Evolutionary conservation across 1,139 yeast species (phyloP).

Genomic region (Debaryomyces robertsiae): DNA sequence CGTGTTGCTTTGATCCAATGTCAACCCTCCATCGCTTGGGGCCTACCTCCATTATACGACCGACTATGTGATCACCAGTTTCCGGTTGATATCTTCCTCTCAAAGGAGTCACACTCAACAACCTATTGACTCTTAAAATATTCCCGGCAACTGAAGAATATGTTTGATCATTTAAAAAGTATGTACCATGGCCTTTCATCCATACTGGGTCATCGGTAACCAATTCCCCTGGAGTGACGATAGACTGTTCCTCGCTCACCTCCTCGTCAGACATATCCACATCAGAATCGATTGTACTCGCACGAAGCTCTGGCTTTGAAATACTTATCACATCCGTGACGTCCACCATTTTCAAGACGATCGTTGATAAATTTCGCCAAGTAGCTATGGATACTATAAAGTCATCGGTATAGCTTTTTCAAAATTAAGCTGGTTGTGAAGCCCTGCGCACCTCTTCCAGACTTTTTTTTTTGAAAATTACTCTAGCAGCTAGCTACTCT

Average conservation of each 20-base stretch:
- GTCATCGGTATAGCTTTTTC: slow-evolving; percentile 4
- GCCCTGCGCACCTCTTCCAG: slow-evolving; percentile 4
- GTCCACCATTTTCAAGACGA: slow-evolving; percentile 18
- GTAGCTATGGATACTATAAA: too few relatives aligned
- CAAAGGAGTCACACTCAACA: slow-evolving; percentile 82
- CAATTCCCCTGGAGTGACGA: slow-evolving; percentile 95
- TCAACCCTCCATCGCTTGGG: slow-evolving; percentile 96
- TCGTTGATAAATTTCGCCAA: too few relatives aligned
- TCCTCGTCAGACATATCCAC: slow-evolving; percentile 37
- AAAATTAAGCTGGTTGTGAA: slow-evolving; percentile 4
- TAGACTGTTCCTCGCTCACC: slow-evolving; percentile 22
- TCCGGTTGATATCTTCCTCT: slow-evolving; percentile 89
- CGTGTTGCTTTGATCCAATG: slow-evolving; percentile 91
- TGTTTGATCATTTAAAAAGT: slow-evolving; percentile 68
- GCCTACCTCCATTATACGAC: slow-evolving; percentile 92
- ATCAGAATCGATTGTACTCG: slow-evolving; percentile 27
- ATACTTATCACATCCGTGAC: slow-evolving; percentile 41
- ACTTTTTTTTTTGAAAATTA: slow-evolving; percentile 4
- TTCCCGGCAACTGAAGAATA: slow-evolving; percentile 93
- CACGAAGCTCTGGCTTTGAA: slow-evolving; percentile 31
- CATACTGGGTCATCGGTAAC: slow-evolving; percentile 94
- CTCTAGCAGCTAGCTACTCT: too few relatives aligned
- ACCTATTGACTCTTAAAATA: slow-evolving; percentile 80
- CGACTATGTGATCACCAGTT: slow-evolving; percentile 95
- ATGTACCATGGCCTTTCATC: slow-evolving; percentile 99